A percentile compares a stretch with the other conserved stretches of the same genome.
Evolutionary conservation across 306 rosid species (phyloP).

Genomic region (Trichosanthes cucumerina): DNA sequence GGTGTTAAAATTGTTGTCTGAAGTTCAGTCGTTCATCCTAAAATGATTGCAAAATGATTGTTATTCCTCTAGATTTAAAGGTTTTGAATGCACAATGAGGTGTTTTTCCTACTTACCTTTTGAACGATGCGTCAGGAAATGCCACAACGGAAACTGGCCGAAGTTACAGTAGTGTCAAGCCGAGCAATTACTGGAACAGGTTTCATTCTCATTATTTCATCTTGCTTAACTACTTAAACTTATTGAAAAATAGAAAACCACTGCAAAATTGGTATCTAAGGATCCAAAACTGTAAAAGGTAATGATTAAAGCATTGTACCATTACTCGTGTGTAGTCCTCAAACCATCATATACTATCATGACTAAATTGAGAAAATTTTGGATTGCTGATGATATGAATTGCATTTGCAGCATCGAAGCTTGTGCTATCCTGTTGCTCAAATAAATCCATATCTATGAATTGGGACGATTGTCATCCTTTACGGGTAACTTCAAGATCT

Average conservation of each 20-base stretch:
- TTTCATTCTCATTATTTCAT: conserved; percentile 15
- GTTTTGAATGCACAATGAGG: not conserved
- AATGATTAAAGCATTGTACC: not conserved
- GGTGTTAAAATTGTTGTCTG: not conserved
- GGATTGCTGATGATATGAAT: conserved; percentile 17
- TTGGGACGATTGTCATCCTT: conserved; percentile 16
- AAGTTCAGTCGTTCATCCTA: not conserved
- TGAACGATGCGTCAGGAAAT: conserved; percentile 17
- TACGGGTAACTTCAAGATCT: conserved; percentile 20
- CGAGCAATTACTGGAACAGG: conserved; percentile 31
- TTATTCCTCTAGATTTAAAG: not conserved
- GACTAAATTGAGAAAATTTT: not conserved
- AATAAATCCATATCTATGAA: conserved; percentile 16
- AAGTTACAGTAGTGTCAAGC: conserved; percentile 21
- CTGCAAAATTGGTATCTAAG: not conserved
- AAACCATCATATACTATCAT: not conserved
- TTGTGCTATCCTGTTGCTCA: conserved; percentile 22
- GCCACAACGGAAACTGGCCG: conserved; percentile 8
- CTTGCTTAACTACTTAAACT: not conserved
- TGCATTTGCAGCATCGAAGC: conserved; percentile 51
- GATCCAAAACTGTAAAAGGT: not conserved
- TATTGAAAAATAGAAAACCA: not conserved
- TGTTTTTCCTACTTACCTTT: not conserved
- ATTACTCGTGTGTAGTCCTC: not conserved
- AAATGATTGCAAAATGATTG: not conserved